Evolutionary conservation across 768 basidiomycete genomes (phyloP).

Genomic region (Wakefieldia striispora): DNA sequence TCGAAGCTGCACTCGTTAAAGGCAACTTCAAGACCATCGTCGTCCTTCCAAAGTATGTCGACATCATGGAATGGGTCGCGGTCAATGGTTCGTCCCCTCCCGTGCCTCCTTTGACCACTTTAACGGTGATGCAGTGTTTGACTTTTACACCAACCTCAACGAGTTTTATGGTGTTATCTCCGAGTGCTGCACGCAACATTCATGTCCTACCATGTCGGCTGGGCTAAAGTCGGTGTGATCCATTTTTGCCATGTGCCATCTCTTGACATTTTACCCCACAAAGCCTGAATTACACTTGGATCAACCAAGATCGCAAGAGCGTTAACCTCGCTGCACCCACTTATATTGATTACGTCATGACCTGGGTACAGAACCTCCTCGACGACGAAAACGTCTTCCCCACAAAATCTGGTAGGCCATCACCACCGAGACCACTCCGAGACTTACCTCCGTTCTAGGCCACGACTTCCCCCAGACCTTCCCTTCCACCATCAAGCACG

Average conservation of each 20-base stretch:
- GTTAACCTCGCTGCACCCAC: constrained; percentile 89
- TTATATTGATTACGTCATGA: constrained; percentile 98
- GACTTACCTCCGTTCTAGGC: constrained; percentile 45
- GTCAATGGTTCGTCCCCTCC: constrained; percentile 74
- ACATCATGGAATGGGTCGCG: constrained; percentile 97
- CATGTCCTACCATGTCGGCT: constrained; percentile 91
- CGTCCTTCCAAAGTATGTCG: constrained; percentile 91
- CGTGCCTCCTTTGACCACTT: too few relatives aligned
- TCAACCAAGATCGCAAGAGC: constrained; percentile 86
- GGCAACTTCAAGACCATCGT: constrained; percentile 99
- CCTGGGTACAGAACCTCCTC: constrained; percentile 90
- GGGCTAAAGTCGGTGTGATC: constrained; percentile 65
- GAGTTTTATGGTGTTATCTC: constrained; percentile 94
- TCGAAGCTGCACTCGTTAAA: constrained; percentile 92
- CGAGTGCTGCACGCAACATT: constrained; percentile 87
- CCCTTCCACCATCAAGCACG: constrained; percentile 86
- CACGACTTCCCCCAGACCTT: constrained; percentile 86
- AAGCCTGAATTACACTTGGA: constrained; percentile 94
- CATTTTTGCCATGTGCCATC: not conserved
- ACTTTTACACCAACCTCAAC: constrained; percentile 97
- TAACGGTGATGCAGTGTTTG: constrained; percentile 63
- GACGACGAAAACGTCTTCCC: constrained; percentile 96
- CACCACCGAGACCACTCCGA: not conserved
- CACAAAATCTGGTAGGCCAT: constrained; percentile 79
- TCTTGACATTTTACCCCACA: not conserved